These are phyloP conservation scores for Penicillium steckii DNA, from an alignment of 495 filamentous ascomycete genomes.

Conservation along the genomic window DNA sequence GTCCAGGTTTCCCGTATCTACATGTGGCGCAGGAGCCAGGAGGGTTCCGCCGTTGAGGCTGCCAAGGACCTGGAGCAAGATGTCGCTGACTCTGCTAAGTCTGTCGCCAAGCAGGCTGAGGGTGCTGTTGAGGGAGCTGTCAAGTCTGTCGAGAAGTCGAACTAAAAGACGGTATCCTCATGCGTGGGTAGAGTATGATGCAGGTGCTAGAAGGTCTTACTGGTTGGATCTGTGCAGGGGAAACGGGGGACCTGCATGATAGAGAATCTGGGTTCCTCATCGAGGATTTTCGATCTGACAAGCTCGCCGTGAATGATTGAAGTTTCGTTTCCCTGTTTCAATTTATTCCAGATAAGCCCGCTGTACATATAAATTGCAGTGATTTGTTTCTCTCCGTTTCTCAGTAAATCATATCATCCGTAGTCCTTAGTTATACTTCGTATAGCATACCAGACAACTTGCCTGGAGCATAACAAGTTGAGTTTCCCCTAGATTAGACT, in stretches of 20 bases:
- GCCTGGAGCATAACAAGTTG: too few relatives aligned
- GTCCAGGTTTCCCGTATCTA: slow-evolving; percentile 78
- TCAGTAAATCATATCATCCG: neutral
- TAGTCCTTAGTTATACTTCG: neutral
- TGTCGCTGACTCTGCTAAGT: slow-evolving; percentile 42
- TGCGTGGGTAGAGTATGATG: neutral
- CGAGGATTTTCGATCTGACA: neutral
- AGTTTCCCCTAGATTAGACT: too few relatives aligned
- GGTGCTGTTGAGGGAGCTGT: slow-evolving; percentile 25
- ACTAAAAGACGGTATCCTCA: slow-evolving; percentile 6
- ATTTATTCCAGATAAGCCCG: slow-evolving; percentile 6
- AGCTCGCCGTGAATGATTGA: neutral
- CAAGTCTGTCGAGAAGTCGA: slow-evolving; percentile 29
- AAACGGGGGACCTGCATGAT: neutral
- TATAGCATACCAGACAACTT: too few relatives aligned
- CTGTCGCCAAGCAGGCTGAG: slow-evolving; percentile 24
- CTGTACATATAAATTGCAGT: slow-evolving; percentile 31
- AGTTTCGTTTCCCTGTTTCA: neutral
- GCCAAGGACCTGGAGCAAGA: slow-evolving; percentile 50
- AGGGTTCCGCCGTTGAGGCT: slow-evolving; percentile 41
- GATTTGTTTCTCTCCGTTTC: slow-evolving; percentile 3
- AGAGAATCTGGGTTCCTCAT: too few relatives aligned
- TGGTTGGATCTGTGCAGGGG: neutral
- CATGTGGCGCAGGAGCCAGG: slow-evolving; percentile 61
- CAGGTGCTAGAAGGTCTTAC: slow-evolving; percentile 6